Base-by-base conservation (phyloP, 2,329 filamentous ascomycete genomes). In the Scolecobasidium constrictum region DNA sequence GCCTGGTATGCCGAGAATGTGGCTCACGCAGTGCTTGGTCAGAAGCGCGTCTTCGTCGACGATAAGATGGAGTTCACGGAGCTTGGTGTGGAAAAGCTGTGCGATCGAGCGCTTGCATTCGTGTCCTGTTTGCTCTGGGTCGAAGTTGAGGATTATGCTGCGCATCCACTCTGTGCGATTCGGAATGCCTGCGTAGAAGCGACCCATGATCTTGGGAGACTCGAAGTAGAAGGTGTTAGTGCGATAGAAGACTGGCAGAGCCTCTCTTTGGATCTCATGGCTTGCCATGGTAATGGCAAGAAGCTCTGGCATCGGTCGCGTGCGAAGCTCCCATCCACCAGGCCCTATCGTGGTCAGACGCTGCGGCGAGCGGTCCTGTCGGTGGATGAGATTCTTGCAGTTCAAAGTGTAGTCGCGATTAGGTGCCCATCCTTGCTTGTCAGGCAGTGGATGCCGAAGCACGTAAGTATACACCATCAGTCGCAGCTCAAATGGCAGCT, bases 341-440 rank as follows among this genome's bases (percentile, higher is more conserved):
- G 18, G 16, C 1, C 23, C 38, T 16, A 13, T 7, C 2, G 2
- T 26, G 21, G 4, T 41, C 15, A 41, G 16, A 34, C 16, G 28
- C 16, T 41, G 38, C 4, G 38, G 18, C 11, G 16, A 15, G 3
- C 23, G 18, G 19, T 7, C 16, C 3, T 23, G 5, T 4, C 21
- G 31, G 6, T 26, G 23, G 16, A 17, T 21, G 12, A 19, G 12
- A 5, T 31, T 28, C 13, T 41, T 41, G 3, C 38, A n/a, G 6
- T 21, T 34, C 5, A n/a, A 16, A 3, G 28, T 41, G 26, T 41
- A 31, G 2, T 13, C 16, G 12, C 23, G 23, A 20, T 41, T 28
- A 26, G 34, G 16, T n/a, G 28, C 28, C 38, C 38, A 41, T 12
- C 38, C 38, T 6, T 41, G 38, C n/a, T 41, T 34, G 21, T 19